A percentile compares a stretch with the other conserved stretches of the same genome.
phyloP scores from a whole-genome alignment of 305 asterid species.

The Fraxinus nigra region DNA sequence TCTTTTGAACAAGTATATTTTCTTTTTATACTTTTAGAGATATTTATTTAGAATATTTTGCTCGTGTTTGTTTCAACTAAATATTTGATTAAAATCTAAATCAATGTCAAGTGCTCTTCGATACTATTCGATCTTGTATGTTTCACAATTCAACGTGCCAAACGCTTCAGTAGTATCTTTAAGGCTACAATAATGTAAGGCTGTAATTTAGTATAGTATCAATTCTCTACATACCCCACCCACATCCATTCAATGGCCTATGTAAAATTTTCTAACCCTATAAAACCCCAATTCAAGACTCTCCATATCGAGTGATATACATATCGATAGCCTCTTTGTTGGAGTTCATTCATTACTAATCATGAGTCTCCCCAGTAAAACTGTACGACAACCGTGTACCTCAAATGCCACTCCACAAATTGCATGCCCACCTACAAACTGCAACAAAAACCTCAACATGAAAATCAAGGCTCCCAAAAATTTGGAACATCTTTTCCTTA shows the following conservation, averaged over 20 bases:
- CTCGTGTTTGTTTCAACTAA: neutral
- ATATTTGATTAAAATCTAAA: too few relatives aligned
- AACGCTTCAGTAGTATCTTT: neutral
- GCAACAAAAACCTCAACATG: slow-evolving; percentile 6
- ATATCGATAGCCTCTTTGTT: neutral
- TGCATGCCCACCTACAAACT: slow-evolving; percentile 4
- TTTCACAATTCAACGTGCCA: neutral
- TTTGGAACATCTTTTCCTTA: neutral
- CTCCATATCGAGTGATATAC: neutral
- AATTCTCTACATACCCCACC: neutral
- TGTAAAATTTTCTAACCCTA: neutral
- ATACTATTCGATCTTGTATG: neutral
- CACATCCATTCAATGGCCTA: neutral
- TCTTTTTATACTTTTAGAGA: neutral
- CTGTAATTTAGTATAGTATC: neutral
- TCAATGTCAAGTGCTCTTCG: neutral
- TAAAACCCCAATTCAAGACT: neutral
- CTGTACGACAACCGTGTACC: slow-evolving; percentile 41
- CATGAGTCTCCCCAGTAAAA: slow-evolving; percentile 32
- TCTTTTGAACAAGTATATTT: neutral
- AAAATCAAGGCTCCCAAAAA: slow-evolving; percentile 17
- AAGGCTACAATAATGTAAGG: neutral
- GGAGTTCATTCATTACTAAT: neutral
- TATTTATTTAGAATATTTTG: neutral
- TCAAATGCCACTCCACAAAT: slow-evolving; percentile 2